A percentile compares a stretch with the other conserved stretches of the same genome.
phyloP scores from a whole-genome alignment of 129 eudicot genomes.

The Lactuca sativa region DNA sequence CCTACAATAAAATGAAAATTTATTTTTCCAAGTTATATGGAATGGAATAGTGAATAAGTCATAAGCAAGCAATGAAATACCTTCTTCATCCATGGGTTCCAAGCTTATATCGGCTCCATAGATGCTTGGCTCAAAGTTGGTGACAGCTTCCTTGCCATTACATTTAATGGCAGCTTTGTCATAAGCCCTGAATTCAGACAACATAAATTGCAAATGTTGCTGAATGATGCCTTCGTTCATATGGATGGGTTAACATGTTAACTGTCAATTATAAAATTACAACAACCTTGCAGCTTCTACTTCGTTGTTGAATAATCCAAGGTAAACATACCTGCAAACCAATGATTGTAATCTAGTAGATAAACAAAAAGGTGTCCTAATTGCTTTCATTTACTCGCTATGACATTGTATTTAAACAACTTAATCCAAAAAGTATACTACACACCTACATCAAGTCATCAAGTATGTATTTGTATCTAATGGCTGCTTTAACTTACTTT shows the following conservation, averaged over 20 bases:
- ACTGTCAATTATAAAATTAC: conserved; percentile 33
- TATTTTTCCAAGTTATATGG: no score
- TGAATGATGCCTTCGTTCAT: conserved; percentile 23
- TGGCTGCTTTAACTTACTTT: no score
- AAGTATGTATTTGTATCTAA: no score
- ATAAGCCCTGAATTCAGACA: conserved; percentile 65
- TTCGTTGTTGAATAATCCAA: conserved; percentile 87
- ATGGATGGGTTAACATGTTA: conserved; percentile 12
- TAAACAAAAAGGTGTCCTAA: conserved; percentile 36
- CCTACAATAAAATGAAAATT: no score
- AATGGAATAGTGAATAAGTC: no score
- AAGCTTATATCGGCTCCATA: conserved; percentile 41
- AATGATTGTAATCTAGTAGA: conserved; percentile 55
- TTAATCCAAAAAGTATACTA: conserved; percentile 5
- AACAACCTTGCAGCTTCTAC: conserved; percentile 92
- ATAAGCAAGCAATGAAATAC: no score
- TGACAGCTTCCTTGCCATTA: conserved; percentile 67
- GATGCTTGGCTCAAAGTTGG: conserved; percentile 68
- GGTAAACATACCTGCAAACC: conserved; percentile 89
- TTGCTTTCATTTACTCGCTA: conserved; percentile 4
- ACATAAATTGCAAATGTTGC: conserved; percentile 27
- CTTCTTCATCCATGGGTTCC: conserved; percentile 54
- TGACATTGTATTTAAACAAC: neutral
- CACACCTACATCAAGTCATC: no score
- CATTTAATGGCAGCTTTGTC: conserved; percentile 75